These are phyloP conservation scores for Pythium phragmitis DNA, from an alignment of 352 stramenopile genomes.

Conservation along the genomic window DNA sequence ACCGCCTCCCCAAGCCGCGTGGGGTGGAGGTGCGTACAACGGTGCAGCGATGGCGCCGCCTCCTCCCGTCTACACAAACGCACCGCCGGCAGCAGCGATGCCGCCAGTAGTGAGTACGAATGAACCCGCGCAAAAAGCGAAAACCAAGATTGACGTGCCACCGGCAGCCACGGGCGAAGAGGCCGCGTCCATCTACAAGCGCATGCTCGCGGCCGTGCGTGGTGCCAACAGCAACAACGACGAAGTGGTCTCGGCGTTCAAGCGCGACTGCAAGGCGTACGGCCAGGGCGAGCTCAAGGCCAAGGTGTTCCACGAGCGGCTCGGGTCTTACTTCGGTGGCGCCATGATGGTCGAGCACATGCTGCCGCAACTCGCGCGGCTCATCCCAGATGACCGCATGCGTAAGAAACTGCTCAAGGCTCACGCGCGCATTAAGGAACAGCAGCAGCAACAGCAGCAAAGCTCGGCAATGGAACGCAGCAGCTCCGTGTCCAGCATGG, in stretches of 20 bases:
- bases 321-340: slow-evolving; percentile 65
- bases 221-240: slow-evolving; percentile 73
- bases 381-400: slow-evolving; percentile 79
- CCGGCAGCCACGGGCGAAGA: slow-evolving; percentile 64
- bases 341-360: slow-evolving; percentile 79
- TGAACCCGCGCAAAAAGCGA: neutral
- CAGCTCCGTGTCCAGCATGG: slow-evolving; percentile 23
- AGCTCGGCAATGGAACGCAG: slow-evolving; percentile 7
- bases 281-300: slow-evolving; percentile 64
- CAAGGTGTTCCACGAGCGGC: slow-evolving; percentile 55
- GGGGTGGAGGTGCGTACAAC: slow-evolving; percentile 13
- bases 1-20: slow-evolving; percentile 3
- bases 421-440: slow-evolving; percentile 37
- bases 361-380: slow-evolving; percentile 69
- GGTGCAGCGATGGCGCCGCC: neutral
- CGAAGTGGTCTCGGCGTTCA: slow-evolving; percentile 71
- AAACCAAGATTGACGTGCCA: slow-evolving; percentile 43
- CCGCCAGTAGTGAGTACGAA: neutral
- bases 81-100: neutral
- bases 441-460: neutral
- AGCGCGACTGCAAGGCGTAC: slow-evolving; percentile 77
- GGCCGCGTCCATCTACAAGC: slow-evolving; percentile 75
- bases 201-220: slow-evolving; percentile 73
- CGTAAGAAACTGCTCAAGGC: slow-evolving; percentile 69
- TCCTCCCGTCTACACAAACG: neutral